These are phyloP conservation scores for Trypanosoma rangeli DNA, from an alignment of 208 protist genomes.

Conservation along the genomic window DNA sequence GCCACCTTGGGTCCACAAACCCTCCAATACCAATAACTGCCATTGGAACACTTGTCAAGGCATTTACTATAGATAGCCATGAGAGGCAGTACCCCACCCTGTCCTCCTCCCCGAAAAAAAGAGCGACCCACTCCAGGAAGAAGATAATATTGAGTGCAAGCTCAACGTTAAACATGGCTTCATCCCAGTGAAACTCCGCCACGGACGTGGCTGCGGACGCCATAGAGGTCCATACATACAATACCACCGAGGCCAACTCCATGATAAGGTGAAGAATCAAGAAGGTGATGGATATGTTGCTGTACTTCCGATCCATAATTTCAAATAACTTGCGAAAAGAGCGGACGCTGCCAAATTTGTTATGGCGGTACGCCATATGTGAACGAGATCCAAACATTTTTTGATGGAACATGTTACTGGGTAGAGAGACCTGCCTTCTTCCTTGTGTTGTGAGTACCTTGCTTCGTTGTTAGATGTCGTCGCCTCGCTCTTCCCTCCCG, in stretches of 20 bases:
- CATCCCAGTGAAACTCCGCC: conserved; percentile 52
- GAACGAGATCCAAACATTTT: conserved; percentile 6
- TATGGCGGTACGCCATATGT: conserved; percentile 5
- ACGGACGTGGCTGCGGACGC: conserved; percentile 31
- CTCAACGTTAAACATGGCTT: conserved; percentile 55
- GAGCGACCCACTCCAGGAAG: conserved; percentile 56
- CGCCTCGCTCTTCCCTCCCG: too few relatives aligned
- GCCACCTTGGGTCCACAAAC: conserved; percentile 43
- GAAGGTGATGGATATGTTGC: conserved; percentile 51
- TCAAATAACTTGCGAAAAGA: conserved; percentile 51
- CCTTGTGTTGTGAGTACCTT: conserved; percentile 9
- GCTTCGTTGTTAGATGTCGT: too few relatives aligned
- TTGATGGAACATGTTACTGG: background rate
- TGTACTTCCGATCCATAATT: conserved; percentile 46
- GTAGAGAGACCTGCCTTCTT: background rate
- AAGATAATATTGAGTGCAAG: conserved; percentile 78
- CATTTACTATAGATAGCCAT: conserved; percentile 65
- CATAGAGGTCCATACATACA: conserved; percentile 77
- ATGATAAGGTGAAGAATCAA: conserved; percentile 56
- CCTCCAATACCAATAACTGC: conserved; percentile 65
- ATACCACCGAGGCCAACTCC: conserved; percentile 54
- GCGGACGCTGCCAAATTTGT: conserved; percentile 25
- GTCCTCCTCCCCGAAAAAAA: conserved; percentile 70
- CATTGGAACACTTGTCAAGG: conserved; percentile 80
- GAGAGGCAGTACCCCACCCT: conserved; percentile 65